Percentiles rank a stretch among this genome's conserved stretches.
These are phyloP conservation scores for Colletotrichum gloeosporioides DNA, from an alignment of 2,329 filamentous ascomycete genomes.

Conservation along the genomic window DNA sequence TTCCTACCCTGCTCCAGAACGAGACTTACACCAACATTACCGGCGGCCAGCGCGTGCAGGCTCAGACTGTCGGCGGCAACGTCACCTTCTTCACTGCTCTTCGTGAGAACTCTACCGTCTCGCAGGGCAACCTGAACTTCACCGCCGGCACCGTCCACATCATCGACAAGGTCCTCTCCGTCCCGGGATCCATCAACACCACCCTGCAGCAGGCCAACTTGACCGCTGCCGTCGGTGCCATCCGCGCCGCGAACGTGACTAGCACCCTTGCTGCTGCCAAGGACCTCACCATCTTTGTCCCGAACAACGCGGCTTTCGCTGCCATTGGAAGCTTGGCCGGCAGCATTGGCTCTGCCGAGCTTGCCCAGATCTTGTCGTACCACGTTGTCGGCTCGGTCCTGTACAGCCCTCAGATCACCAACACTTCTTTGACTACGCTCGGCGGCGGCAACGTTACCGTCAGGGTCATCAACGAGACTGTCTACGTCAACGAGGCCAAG, in stretches of 20 bases:
- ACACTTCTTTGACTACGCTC: conserved; percentile 23
- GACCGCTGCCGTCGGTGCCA: conserved; percentile 50
- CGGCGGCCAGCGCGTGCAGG: conserved; percentile 62
- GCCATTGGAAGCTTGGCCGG: conserved; percentile 57
- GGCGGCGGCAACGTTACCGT: conserved; percentile 29
- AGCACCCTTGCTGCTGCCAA: conserved; percentile 41
- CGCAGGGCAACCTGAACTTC: conserved; percentile 56
- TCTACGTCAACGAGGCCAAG: conserved; percentile 53
- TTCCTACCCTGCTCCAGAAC: conserved; percentile 52
- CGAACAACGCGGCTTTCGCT: conserved; percentile 64
- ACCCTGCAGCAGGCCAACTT: conserved; percentile 48
- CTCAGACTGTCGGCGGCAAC: conserved; percentile 40
- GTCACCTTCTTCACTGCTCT: conserved; percentile 59
- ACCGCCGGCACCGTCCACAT: conserved; percentile 61
- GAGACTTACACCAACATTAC: conserved; percentile 61
- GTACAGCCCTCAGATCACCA: conserved; percentile 47
- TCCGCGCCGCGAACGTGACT: conserved; percentile 48
- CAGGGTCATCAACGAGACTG: conserved; percentile 47
- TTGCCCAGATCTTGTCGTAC: conserved; percentile 64
- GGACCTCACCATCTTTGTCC: conserved; percentile 69
- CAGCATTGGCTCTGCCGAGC: conserved; percentile 49
- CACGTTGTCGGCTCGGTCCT: conserved; percentile 64
- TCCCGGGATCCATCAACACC: conserved; percentile 47
- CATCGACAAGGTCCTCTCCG: conserved; percentile 50
- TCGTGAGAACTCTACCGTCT: conserved; percentile 52